phyloP scores from a whole-genome alignment of 768 basidiomycete species.

The Termitomyces titanicus region DNA sequence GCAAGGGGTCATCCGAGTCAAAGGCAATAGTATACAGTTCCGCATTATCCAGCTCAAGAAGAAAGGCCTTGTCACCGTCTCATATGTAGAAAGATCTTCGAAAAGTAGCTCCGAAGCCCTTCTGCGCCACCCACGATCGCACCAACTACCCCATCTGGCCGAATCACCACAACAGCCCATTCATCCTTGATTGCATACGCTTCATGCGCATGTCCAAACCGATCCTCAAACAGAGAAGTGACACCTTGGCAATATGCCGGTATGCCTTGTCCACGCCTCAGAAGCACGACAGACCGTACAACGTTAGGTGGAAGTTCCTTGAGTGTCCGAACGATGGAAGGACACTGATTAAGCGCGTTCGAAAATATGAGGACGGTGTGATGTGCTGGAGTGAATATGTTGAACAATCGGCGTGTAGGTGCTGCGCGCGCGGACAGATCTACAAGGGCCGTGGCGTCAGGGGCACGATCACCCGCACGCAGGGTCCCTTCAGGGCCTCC shows the following conservation, averaged over 20 bases:
- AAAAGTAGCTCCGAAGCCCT: constrained; percentile 32
- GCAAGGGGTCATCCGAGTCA: not conserved
- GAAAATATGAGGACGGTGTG: constrained; percentile 42
- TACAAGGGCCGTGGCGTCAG: constrained; percentile 34
- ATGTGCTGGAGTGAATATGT: constrained; percentile 26
- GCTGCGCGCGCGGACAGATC: constrained; percentile 10
- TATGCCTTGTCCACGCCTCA: constrained; percentile 18
- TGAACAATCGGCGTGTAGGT: constrained; percentile 26
- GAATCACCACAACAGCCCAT: constrained; percentile 31
- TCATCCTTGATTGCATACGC: constrained; percentile 32
- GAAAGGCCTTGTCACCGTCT: not conserved
- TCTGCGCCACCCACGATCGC: constrained; percentile 29
- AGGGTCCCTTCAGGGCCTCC: constrained; percentile 21
- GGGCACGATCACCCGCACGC: constrained; percentile 42
- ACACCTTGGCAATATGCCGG: constrained; percentile 29
- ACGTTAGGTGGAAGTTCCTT: constrained; percentile 19
- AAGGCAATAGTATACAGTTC: not conserved
- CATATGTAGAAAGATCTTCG: constrained; percentile 20
- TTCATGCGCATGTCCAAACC: constrained; percentile 32
- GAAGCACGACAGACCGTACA: constrained; percentile 24
- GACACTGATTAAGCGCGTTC: constrained; percentile 16
- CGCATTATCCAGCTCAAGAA: not conserved
- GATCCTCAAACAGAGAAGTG: constrained; percentile 20
- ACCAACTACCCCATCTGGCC: constrained; percentile 47
- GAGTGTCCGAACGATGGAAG: constrained; percentile 12